These are phyloP conservation scores for Globisporangium mamillatum DNA, from an alignment of 352 stramenopile genomes.

Conservation along the genomic window DNA sequence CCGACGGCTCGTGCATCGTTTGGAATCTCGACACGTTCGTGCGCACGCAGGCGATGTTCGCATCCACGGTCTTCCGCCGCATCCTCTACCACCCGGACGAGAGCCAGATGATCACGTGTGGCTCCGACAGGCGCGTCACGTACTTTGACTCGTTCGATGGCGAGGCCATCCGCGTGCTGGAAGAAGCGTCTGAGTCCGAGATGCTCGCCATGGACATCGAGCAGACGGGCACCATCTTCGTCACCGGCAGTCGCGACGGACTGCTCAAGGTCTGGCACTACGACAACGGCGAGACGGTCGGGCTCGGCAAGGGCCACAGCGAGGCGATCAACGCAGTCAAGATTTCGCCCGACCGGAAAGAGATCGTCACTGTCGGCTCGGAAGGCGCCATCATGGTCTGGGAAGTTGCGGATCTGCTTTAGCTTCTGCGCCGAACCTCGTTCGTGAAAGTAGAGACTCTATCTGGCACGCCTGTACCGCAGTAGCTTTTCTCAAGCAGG, in stretches of 20 bases:
- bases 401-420: conserved; percentile 67
- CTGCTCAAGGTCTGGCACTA: conserved; percentile 96
- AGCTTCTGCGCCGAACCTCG: neutral
- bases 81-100: conserved; percentile 96
- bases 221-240: conserved; percentile 84
- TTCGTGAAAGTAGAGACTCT: neutral
- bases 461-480: neutral
- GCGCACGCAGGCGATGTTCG: conserved; percentile 94
- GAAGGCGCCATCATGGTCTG: conserved; percentile 97
- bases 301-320: conserved; percentile 90
- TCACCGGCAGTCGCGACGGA: conserved; percentile 89
- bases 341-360: conserved; percentile 91
- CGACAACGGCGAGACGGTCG: conserved; percentile 91
- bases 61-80: conserved; percentile 93
- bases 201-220: conserved; percentile 95
- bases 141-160: conserved; percentile 97
- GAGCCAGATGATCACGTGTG: conserved; percentile 94
- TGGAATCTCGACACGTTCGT: conserved; percentile 95
- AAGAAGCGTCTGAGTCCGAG: conserved; percentile 87
- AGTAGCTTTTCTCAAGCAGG: neutral
- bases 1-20: conserved; percentile 92
- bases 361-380: conserved; percentile 92
- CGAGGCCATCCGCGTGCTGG: conserved; percentile 92
- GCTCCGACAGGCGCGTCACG: conserved; percentile 93
- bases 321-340: conserved; percentile 92